Evolutionary conservation across 495 filamentous ascomycete genomes (phyloP).

Genomic region (Penicillium nucicola): DNA sequence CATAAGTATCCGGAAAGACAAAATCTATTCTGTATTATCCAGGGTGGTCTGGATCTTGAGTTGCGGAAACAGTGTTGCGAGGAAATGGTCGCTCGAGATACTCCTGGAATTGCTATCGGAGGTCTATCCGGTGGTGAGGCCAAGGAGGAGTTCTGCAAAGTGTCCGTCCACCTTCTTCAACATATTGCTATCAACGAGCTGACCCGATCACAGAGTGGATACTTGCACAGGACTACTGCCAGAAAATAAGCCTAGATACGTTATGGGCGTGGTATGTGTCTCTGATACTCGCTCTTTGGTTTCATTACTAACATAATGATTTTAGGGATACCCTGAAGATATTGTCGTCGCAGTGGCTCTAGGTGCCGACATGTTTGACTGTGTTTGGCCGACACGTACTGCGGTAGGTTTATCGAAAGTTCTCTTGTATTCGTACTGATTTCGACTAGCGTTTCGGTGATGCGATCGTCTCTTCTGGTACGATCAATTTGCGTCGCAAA

Average conservation of each 20-base stretch:
- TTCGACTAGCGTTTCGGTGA: slow-evolving; percentile 71
- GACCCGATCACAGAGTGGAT: slow-evolving; percentile 55
- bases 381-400: slow-evolving; percentile 96
- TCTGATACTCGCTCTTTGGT: not conserved
- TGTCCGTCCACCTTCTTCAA: slow-evolving; percentile 33
- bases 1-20: slow-evolving; percentile 80
- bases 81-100: slow-evolving; percentile 89
- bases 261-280: slow-evolving; percentile 85
- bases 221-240: slow-evolving; percentile 84
- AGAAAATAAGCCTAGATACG: slow-evolving; percentile 89
- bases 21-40: slow-evolving; percentile 99
- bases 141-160: slow-evolving; percentile 60
- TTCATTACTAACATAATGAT: slow-evolving; percentile 9
- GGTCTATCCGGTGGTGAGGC: slow-evolving; percentile 85
- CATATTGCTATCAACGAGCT: not conserved
- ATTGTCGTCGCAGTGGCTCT: slow-evolving; percentile 86
- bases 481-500: slow-evolving; percentile 78
- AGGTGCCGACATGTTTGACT: slow-evolving; percentile 99
- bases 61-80: slow-evolving; percentile 78
- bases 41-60: slow-evolving; percentile 90
- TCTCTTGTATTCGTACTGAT: not conserved
- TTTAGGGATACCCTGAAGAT: slow-evolving; percentile 86
- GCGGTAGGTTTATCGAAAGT: slow-evolving; percentile 49
- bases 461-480: slow-evolving; percentile 77
- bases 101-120: slow-evolving; percentile 94